A percentile compares a stretch with the other conserved stretches of the same genome.
These are phyloP conservation scores for Mimosa bimucronata DNA, from an alignment of 306 rosid genomes.

Conservation along the genomic window DNA sequence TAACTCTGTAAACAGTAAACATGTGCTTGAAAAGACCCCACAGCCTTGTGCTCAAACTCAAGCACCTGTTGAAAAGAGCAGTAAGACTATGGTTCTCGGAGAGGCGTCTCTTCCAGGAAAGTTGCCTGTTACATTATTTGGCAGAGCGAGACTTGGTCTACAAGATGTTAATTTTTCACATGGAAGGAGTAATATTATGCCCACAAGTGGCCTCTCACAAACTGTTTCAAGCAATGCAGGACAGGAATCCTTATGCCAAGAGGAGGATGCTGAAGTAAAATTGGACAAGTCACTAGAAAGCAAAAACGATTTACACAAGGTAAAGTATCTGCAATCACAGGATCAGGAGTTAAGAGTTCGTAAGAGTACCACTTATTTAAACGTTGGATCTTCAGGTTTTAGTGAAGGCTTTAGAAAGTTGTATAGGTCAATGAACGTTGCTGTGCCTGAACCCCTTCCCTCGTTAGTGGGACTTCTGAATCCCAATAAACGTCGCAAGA, in stretches of 20 bases:
- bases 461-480: slow-evolving; percentile 65
- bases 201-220: slow-evolving; percentile 39
- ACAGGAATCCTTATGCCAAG: slow-evolving; percentile 34
- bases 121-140: slow-evolving; percentile 67
- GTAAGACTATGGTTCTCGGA: slow-evolving; percentile 35
- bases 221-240: slow-evolving; percentile 33
- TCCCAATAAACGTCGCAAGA: slow-evolving; percentile 60
- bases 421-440: slow-evolving; percentile 71
- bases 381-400: slow-evolving; percentile 58
- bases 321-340: slow-evolving; percentile 32
- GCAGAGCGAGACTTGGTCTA: slow-evolving; percentile 71
- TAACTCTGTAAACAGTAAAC: slow-evolving; percentile 38
- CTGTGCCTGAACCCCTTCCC: slow-evolving; percentile 82
- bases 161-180: slow-evolving; percentile 44
- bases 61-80: slow-evolving; percentile 42
- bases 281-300: slow-evolving; percentile 34
- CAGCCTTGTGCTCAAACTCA: slow-evolving; percentile 45
- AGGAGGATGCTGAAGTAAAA: slow-evolving; percentile 43
- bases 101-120: slow-evolving; percentile 48
- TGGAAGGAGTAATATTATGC: slow-evolving; percentile 37
- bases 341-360: slow-evolving; percentile 44
- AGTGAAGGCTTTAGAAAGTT: slow-evolving; percentile 54
- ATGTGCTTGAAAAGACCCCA: slow-evolving; percentile 43
- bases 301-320: slow-evolving; percentile 27
- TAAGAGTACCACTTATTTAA: slow-evolving; percentile 37